Conservation (phyloP, 2,329 filamentous ascomycete genomes). For the Sclerotinia minor region DNA sequence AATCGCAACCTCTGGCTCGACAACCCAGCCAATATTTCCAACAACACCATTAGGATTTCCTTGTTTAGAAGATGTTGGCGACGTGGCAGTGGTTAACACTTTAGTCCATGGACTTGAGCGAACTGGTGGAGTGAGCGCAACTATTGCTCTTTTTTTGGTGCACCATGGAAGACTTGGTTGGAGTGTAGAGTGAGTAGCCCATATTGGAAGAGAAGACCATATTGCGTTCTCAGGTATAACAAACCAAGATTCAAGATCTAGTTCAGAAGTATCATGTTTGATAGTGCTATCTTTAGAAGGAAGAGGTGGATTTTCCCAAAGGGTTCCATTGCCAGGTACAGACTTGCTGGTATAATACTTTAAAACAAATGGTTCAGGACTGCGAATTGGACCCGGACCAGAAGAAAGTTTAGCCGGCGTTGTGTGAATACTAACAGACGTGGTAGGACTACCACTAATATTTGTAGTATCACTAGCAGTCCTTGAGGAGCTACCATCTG, state of each 20-base stretch:
- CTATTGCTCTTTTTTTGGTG: not conserved
- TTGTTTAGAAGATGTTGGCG: not conserved
- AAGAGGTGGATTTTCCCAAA: slow-evolving; percentile 5
- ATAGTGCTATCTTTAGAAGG: not conserved
- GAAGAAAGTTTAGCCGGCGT: not conserved
- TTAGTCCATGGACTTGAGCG: not conserved
- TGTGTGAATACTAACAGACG: too few relatives aligned
- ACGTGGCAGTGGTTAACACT: not conserved
- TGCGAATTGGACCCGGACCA: too few relatives aligned
- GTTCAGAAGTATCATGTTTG: not conserved
- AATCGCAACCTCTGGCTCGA: not conserved
- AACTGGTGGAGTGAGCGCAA: not conserved
- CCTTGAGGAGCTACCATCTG: not conserved
- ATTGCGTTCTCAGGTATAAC: slow-evolving; percentile 13
- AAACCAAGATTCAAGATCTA: not conserved
- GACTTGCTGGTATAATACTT: not conserved
- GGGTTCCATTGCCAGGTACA: not conserved
- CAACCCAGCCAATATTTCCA: not conserved
- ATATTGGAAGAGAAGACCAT: not conserved
- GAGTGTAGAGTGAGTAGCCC: not conserved
- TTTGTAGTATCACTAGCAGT: too few relatives aligned
- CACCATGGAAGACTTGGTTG: not conserved
- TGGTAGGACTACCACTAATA: not conserved
- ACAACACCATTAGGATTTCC: not conserved
- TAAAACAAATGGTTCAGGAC: not conserved